Percentiles rank a stretch among this genome's conserved stretches.
phyloP scores from a whole-genome alignment of 139 green algal species.

The Auxenochlorella pyrenoidosa region DNA sequence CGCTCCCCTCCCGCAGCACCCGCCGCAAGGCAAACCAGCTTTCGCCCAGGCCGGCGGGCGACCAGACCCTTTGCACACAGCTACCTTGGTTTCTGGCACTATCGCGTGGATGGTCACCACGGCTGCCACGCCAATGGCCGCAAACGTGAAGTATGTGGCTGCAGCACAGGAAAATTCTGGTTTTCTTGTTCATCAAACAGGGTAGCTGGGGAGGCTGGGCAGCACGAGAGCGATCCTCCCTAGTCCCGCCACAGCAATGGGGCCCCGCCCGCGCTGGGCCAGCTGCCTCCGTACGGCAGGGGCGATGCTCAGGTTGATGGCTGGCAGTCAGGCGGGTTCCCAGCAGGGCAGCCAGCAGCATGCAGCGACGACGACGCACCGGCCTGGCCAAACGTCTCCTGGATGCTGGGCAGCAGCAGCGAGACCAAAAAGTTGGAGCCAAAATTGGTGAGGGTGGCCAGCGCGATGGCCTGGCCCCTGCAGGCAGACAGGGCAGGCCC shows the following conservation, averaged over 20 bases:
- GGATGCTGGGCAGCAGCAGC: conserved; percentile 72
- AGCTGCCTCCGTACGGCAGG: no score
- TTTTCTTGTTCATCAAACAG: no score
- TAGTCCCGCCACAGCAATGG: no score
- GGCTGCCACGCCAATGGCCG: conserved; percentile 68
- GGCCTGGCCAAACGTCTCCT: conserved; percentile 69
- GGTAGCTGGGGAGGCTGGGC: no score
- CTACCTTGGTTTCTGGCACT: conserved; percentile 89
- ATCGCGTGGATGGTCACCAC: conserved; percentile 77
- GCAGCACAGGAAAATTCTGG: conserved; percentile 16
- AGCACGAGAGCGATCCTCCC: no score
- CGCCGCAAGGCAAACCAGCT: no score
- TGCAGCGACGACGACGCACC: neutral
- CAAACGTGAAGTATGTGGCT: conserved; percentile 84
- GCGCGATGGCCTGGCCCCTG: conserved; percentile 77
- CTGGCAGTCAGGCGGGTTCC: neutral
- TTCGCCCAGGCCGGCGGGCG: no score
- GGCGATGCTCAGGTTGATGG: neutral
- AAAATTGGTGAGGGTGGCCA: conserved; percentile 94
- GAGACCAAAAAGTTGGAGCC: conserved; percentile 87
- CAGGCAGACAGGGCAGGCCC: neutral
- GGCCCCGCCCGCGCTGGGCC: no score
- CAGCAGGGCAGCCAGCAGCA: neutral
- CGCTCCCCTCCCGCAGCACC: no score
- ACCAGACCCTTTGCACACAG: no score